Evolutionary conservation across 441 rosid genomes (phyloP).

Genomic region (Pelargonium exstipulatum): DNA sequence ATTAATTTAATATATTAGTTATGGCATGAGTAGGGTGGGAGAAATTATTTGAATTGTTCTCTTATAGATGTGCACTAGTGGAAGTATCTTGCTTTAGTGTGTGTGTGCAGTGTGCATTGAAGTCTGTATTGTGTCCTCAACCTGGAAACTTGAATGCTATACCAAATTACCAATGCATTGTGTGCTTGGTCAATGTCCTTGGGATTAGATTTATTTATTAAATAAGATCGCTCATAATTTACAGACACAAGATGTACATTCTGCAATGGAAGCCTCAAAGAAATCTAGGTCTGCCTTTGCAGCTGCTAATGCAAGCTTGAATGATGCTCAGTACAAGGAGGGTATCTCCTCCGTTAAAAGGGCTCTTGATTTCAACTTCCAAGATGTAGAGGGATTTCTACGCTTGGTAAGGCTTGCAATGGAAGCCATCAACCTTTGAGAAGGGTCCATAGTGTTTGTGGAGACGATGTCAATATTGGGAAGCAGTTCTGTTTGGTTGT

Average conservation of each 20-base stretch:
- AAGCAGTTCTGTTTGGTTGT: constrained; percentile 21
- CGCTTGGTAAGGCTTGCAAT: constrained; percentile 76
- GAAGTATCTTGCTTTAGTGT: neutral
- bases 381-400: constrained; percentile 74
- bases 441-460: constrained; percentile 23
- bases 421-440: constrained; percentile 62
- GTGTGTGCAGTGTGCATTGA: neutral
- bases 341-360: constrained; percentile 53
- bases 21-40: neutral
- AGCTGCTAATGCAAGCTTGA: constrained; percentile 45
- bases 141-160: constrained; percentile 1
- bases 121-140: no score
- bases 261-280: constrained; percentile 92
- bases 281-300: constrained; percentile 64
- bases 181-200: neutral
- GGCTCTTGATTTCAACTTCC: constrained; percentile 94
- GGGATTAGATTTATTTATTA: neutral
- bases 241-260: constrained; percentile 78
- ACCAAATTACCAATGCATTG: neutral
- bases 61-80: no score
- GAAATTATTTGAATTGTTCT: neutral
- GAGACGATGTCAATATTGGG: constrained; percentile 24
- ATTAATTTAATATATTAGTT: neutral
- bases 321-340: constrained; percentile 50
- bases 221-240: constrained; percentile 21